A percentile compares a stretch with the other conserved stretches of the same genome.
phyloP scores from a whole-genome alignment of 768 basidiomycete species.

The Xerocomellus intermedius region DNA sequence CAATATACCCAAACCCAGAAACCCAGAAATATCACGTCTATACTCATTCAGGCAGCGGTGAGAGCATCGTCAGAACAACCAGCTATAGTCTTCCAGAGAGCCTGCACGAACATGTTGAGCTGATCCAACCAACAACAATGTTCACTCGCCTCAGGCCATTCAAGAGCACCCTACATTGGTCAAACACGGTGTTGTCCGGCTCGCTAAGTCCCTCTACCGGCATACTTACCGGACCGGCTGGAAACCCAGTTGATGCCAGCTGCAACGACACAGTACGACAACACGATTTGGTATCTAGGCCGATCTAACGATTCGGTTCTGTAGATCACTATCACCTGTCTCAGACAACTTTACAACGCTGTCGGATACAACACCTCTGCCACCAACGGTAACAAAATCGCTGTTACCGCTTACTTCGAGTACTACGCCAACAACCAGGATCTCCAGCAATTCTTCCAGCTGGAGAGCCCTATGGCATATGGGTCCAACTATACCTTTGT shows the following conservation, averaged over 20 bases:
- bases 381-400: conserved; percentile 47
- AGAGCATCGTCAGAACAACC: conserved; percentile 60
- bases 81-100: conserved; percentile 64
- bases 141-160: conserved; percentile 51
- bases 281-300: neutral
- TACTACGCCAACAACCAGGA: conserved; percentile 55
- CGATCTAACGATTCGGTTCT: neutral
- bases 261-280: conserved; percentile 40
- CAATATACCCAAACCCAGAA: neutral
- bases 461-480: conserved; percentile 47
- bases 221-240: conserved; percentile 28
- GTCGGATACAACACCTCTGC: conserved; percentile 44
- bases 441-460: conserved; percentile 48
- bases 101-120: conserved; percentile 59
- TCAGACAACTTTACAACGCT: conserved; percentile 56
- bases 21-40: conserved; percentile 64
- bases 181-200: conserved; percentile 3
- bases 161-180: conserved; percentile 40
- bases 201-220: neutral
- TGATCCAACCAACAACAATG: conserved; percentile 72
- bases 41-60: conserved; percentile 51
- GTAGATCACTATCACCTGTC: conserved; percentile 51
- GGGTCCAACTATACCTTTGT: conserved; percentile 51
- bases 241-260: conserved; percentile 43
- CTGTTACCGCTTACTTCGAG: conserved; percentile 53